Evolutionary conservation across 179 eudicot genomes (phyloP), one percentile per base, ranked within the genome.

Genomic region (Sideroxylon spinosum): DNA sequence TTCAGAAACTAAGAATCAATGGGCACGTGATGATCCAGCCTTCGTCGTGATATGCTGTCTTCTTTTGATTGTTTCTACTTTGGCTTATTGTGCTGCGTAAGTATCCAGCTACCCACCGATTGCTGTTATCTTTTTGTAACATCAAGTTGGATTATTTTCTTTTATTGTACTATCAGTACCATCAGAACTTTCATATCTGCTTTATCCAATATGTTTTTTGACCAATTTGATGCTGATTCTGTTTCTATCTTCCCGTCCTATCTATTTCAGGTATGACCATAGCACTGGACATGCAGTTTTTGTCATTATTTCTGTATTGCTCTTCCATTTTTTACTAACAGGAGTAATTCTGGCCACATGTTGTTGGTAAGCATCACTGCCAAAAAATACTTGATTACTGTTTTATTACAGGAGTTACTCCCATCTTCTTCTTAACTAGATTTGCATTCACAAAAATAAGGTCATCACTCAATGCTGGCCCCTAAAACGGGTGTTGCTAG

Each of bases 21-120:
- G 99, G 99, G 99, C 99, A 81, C 98, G 99, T 73, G 99, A 95
- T 82, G 99, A 95, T 90, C 99, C 99, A 74, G 99, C 98, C 78
- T 95, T 93, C 89, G 87, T 95, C 78, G 99, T 95, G 72, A 90
- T 93, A 84, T 91, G 91, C 87, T 87, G 92, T 89, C 90, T 95
- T 80, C 98, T 95, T 76, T 85, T 93, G 79, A 84, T 87, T 50
- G 89, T 95, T 88, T 81, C 95, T 62, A 82, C 98, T 46, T 68
- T 91, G 86, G 99, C 99, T 14, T 95, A 91, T 82, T 93, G 97
- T 79, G 93, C 89, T 55, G 98, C 97, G 99, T 95, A 93, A 88
- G 99, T 89, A 62, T 74, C 78, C 64, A 9, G 19, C 48, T 68
- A 16, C 16, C 23, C 52, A 53, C 72, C 28, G 32, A 29, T 59